Conservation (phyloP, 805 yeast species). For the Lipomyces spencermartinsiae region DNA sequence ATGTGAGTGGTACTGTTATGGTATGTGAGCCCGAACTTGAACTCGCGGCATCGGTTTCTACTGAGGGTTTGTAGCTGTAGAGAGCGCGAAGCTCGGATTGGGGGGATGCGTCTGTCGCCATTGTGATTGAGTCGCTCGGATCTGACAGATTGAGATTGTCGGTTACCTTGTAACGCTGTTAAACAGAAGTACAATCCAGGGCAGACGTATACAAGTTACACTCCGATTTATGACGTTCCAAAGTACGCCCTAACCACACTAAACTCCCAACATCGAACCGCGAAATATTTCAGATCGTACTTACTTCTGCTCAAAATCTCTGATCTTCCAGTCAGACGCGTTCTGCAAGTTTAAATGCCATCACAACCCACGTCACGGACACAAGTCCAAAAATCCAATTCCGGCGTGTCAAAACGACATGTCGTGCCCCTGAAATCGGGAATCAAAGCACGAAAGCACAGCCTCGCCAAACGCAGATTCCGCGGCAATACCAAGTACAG, state of each 20-base stretch:
- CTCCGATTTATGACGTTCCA: background rate
- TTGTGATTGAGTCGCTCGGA: background rate
- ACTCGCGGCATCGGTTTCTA: background rate
- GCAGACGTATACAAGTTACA: background rate
- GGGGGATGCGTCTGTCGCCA: background rate
- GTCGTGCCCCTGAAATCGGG: background rate
- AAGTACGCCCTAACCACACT: background rate
- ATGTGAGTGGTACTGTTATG: background rate
- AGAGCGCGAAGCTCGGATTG: background rate
- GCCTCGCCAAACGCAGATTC: background rate
- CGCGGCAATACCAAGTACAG: background rate
- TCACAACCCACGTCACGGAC: slow-evolving; percentile 14
- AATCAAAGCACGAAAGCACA: background rate
- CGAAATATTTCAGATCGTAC: too few species aligned
- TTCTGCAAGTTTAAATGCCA: background rate
- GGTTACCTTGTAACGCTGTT: background rate
- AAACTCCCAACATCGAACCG: background rate
- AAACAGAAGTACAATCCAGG: background rate
- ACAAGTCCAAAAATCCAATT: slow-evolving; percentile 9
- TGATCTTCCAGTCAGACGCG: background rate
- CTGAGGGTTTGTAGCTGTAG: background rate
- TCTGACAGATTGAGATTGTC: background rate
- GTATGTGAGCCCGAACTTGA: background rate
- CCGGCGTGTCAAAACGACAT: background rate
- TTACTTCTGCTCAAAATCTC: too few species aligned